Percentiles rank a stretch among this genome's conserved stretches.
Evolutionary conservation across 1,139 yeast genomes (phyloP).

Genomic region (Blastobotrys ciferrii): DNA sequence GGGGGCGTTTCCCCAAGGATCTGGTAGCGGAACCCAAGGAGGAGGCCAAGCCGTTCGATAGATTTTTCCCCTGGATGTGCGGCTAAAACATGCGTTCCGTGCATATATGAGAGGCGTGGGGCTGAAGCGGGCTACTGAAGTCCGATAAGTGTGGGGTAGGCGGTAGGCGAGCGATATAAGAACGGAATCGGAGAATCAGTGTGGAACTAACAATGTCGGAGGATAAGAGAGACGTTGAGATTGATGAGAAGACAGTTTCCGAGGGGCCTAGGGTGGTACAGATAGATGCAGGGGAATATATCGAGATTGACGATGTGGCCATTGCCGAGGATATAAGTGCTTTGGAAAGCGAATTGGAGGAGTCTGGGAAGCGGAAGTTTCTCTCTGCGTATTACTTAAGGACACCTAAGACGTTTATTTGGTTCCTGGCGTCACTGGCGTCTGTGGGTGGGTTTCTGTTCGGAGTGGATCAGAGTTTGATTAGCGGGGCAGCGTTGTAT

Average conservation of each 20-base stretch:
- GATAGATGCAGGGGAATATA: conserved; percentile 18
- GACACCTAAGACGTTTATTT: conserved; percentile 47
- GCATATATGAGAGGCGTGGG: too few species aligned
- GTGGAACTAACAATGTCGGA: not conserved
- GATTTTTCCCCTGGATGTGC: too few species aligned
- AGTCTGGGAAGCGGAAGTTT: conserved; percentile 13
- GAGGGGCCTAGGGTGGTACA: conserved; percentile 10
- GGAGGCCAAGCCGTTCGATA: too few species aligned
- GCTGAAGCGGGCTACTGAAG: too few species aligned
- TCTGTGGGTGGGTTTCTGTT: conserved; percentile 60
- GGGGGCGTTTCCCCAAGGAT: too few species aligned
- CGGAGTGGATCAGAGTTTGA: conserved; percentile 57
- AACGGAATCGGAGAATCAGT: too few species aligned
- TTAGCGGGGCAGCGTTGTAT: conserved; percentile 56
- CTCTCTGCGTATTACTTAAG: conserved; percentile 34
- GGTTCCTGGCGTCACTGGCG: conserved; percentile 50
- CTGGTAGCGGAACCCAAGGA: too few species aligned
- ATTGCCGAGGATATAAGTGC: conserved; percentile 13
- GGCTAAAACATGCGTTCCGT: too few species aligned
- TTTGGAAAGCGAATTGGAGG: conserved; percentile 15
- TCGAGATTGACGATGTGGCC: conserved; percentile 14
- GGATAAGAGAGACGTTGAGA: not conserved
- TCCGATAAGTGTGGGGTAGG: too few species aligned
- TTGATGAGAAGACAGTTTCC: not conserved
- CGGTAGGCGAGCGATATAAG: too few species aligned